Percentiles rank a stretch among this genome's conserved stretches.
phyloP scores from a whole-genome alignment of 805 yeast species.

The Candida xyloterini region DNA sequence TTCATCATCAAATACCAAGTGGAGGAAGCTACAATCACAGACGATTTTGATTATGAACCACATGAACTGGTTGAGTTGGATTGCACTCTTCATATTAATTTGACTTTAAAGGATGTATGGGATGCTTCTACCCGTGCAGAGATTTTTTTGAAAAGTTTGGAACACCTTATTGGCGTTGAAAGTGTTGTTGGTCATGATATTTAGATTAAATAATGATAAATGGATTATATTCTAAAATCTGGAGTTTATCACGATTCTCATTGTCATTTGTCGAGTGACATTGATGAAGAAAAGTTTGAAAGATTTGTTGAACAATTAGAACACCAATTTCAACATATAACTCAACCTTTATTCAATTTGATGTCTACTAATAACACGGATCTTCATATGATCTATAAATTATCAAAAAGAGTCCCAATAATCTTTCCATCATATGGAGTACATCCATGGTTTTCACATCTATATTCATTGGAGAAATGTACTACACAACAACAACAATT shows the following conservation, averaged over 20 bases:
- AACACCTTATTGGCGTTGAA: constrained; percentile 14
- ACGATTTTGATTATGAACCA: too few relatives aligned
- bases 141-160: constrained; percentile 26
- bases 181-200: too few relatives aligned
- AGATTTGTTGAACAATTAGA: constrained; percentile 7
- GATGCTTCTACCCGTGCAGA: constrained; percentile 49
- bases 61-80: neutral
- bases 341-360: constrained; percentile 26
- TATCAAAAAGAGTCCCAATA: constrained; percentile 19
- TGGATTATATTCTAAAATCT: neutral
- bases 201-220: constrained; percentile 12
- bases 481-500: constrained; percentile 32
- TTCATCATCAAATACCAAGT: constrained; percentile 33
- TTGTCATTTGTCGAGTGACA: constrained; percentile 36
- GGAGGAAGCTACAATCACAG: constrained; percentile 7
- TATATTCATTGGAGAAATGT: constrained; percentile 40
- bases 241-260: constrained; percentile 36
- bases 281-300: constrained; percentile 5
- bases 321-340: constrained; percentile 1
- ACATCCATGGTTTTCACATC: constrained; percentile 91
- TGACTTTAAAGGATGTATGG: constrained; percentile 38
- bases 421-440: constrained; percentile 61
- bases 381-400: constrained; percentile 23
- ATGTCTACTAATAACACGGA: constrained; percentile 51
- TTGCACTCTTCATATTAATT: constrained; percentile 4